phyloP scores from a whole-genome alignment of 2,329 filamentous ascomycete genomes.

The Alternaria atra region DNA sequence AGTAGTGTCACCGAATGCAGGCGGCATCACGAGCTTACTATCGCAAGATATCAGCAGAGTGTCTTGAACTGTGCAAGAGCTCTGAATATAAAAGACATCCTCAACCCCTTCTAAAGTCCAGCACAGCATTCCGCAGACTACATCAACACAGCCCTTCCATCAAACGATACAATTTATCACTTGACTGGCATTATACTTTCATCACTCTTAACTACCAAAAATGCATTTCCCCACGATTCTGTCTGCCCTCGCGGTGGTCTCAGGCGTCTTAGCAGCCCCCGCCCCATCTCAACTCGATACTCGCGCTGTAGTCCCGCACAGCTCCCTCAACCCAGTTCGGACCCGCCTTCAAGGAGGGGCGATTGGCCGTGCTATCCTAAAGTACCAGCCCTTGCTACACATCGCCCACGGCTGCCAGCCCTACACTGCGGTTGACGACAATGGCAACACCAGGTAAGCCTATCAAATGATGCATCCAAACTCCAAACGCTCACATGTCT shows the following conservation, averaged over 20 bases:
- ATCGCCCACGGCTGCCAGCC: slow-evolving; percentile 6
- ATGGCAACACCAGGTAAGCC: slow-evolving; percentile 5
- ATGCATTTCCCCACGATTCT: not conserved
- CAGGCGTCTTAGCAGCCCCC: not conserved
- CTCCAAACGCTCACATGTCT: not conserved
- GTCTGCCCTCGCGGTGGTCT: not conserved
- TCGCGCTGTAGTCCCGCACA: slow-evolving; percentile 5
- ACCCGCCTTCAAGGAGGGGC: slow-evolving; percentile 5
- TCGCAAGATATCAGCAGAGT: not conserved
- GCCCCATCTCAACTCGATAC: not conserved
- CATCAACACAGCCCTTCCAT: not conserved
- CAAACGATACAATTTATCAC: not conserved
- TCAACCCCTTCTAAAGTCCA: not conserved
- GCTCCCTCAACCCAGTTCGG: slow-evolving; percentile 2
- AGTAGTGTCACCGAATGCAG: not conserved
- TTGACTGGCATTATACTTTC: not conserved
- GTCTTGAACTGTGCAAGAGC: not conserved
- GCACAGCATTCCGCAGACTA: not conserved
- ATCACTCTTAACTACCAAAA: not conserved
- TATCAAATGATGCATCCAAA: not conserved
- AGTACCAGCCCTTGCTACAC: slow-evolving; percentile 4
- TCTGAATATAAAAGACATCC: not conserved
- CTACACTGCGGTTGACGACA: slow-evolving; percentile 6
- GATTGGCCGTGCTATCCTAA: slow-evolving; percentile 3
- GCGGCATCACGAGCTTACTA: not conserved